Percentiles rank a stretch among this genome's conserved stretches.
Evolutionary conservation across 345 rosid species (phyloP).

Genomic region (Syzygium aqueum): DNA sequence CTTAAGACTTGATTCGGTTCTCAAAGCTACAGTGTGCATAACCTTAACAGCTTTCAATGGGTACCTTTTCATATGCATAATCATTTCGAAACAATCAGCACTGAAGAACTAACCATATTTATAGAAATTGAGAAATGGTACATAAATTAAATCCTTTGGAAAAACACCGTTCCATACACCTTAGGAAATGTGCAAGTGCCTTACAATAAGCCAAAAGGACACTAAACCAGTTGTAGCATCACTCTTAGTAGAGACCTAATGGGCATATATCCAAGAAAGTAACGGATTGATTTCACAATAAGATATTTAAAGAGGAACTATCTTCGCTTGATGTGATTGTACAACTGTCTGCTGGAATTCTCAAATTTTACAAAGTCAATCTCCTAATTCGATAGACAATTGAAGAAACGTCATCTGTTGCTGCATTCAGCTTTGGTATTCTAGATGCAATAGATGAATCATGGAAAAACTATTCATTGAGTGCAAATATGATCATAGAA

Average conservation of each 20-base stretch:
- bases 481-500: not conserved
- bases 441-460: not conserved
- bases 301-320: not conserved
- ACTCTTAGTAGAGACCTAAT: not conserved
- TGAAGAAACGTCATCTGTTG: not conserved
- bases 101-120: not conserved
- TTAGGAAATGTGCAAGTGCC: not conserved
- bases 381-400: not conserved
- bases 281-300: not conserved
- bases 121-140: not conserved
- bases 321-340: not conserved
- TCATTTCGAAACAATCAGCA: not conserved
- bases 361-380: not conserved
- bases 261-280: not conserved
- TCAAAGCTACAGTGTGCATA: conserved; percentile 87
- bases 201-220: not conserved
- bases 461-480: not conserved
- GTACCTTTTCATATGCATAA: conserved; percentile 31
- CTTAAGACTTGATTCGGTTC: conserved; percentile 83
- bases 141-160: not conserved
- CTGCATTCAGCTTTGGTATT: not conserved
- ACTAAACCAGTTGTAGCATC: not conserved
- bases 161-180: not conserved
- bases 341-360: not conserved
- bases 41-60: conserved; percentile 92